A percentile compares a stretch with the other conserved stretches of the same genome.
Evolutionary conservation across 169 alveolate genomes (phyloP).

Genomic region (Ichthyophthirius multifiliis): DNA sequence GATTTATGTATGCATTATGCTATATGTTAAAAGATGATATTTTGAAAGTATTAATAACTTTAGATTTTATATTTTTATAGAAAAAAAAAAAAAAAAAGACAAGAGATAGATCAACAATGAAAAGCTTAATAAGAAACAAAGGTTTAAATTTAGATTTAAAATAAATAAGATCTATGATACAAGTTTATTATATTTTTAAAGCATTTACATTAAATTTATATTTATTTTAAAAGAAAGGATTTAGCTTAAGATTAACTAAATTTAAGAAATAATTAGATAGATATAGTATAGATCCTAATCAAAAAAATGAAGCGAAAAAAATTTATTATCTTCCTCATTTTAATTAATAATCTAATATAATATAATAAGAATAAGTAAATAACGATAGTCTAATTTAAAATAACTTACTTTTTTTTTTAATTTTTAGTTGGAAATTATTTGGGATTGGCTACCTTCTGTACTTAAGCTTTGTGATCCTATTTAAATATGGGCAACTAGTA

Average conservation of each 20-base stretch:
- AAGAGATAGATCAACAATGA: neutral
- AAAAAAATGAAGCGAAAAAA: neutral
- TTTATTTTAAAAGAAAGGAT: neutral
- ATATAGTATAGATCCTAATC: conserved; percentile 1
- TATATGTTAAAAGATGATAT: conserved; percentile 14
- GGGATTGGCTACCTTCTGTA: conserved; percentile 36
- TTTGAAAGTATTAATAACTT: neutral
- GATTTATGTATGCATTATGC: conserved; percentile 28
- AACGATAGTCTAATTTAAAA: neutral
- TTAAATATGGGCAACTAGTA: conserved; percentile 11
- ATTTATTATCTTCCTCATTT: conserved; percentile 31
- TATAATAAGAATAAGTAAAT: conserved; percentile 26
- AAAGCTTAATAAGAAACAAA: neutral
- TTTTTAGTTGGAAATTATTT: conserved; percentile 36
- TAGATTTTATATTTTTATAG: neutral
- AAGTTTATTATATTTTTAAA: neutral
- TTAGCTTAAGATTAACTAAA: neutral
- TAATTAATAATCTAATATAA: conserved; percentile 9
- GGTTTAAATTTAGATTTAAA: neutral
- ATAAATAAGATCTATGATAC: neutral
- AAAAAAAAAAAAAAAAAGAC: neutral
- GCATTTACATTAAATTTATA: neutral
- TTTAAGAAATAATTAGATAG: neutral
- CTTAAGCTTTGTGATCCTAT: conserved; percentile 21
- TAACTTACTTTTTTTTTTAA: neutral